Base-by-base conservation (phyloP, 2,329 filamentous ascomycete species). In the Lasiodiplodia hormozganensis region DNA sequence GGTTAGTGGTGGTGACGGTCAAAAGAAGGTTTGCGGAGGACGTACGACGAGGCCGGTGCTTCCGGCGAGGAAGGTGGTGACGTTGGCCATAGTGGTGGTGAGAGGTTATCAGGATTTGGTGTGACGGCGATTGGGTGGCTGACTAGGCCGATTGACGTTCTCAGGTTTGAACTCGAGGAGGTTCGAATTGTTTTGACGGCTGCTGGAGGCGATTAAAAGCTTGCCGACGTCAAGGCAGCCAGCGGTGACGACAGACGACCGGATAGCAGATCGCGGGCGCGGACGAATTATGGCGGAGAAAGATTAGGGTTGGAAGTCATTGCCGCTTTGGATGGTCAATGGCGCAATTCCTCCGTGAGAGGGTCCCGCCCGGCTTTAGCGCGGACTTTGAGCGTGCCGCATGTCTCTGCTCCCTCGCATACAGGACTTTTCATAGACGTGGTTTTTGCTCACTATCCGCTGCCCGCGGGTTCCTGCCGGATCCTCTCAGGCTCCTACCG, bases 21-120 rank as follows among this genome's bases (percentile, higher is more conserved):
- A 53, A 51, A 21, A 8, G 14, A 16, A 5, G 53, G 28, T 58
- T 34, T 36, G 62, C 52, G 64, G 65, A 34, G 43, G 57, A 76
- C 82, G 66, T 75, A 84, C 83, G 43, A 84, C 85, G 47, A 91
- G 86, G 76, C 90, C 89, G 68, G 90, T 92, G 73, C 85, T 87
- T 71, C 90, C 90, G 73, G 88, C 85, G 70, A 92, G 77, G 70
- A 83, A 83, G 72, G 84, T 83, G 54, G 84, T 80, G 2, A 69
- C 71, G 69, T 64, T 56, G 66, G 67, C 52, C 60, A 65, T 68
- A 25, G 21, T 68, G 38, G 12, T 31, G 16, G 23, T 68, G 53
- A 18, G 40, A 47, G 43, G n/a, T 21, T 10, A 14, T 47, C 18
- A 16, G 23, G 12, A 28, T 43, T 53, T 4, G 36, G n/a, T 10